A percentile compares a stretch with the other conserved stretches of the same genome.
These are phyloP conservation scores for Colletotrichum limetticola DNA, from an alignment of 2,329 filamentous ascomycete species.

Conservation along the genomic window DNA sequence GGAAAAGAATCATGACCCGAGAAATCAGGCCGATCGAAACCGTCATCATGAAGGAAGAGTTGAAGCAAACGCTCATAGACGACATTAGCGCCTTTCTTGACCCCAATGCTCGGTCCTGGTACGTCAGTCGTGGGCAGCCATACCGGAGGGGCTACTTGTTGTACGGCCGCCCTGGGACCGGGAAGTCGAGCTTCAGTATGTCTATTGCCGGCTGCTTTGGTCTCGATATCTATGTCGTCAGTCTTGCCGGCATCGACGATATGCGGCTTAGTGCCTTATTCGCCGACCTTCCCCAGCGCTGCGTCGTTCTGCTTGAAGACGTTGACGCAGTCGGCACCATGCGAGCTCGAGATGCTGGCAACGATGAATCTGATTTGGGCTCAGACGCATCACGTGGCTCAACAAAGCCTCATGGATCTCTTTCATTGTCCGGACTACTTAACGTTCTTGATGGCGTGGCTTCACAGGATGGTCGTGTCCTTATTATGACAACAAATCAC, in stretches of 20 bases:
- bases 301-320: conserved; percentile 53
- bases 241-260: conserved; percentile 45
- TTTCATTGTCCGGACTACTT: conserved; percentile 35
- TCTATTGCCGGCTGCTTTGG: conserved; percentile 47
- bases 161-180: conserved; percentile 50
- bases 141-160: conserved; percentile 51
- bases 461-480: conserved; percentile 37
- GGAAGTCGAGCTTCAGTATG: conserved; percentile 51
- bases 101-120: conserved; percentile 42
- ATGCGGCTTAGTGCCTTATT: conserved; percentile 42
- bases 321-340: conserved; percentile 44
- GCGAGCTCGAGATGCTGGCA: background rate
- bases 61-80: background rate
- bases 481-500: conserved; percentile 42
- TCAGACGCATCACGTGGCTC: background rate
- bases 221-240: conserved; percentile 50
- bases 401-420: conserved; percentile 8
- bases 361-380: background rate
- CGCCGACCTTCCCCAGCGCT: conserved; percentile 45
- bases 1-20: background rate
- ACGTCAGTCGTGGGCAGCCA: conserved; percentile 42
- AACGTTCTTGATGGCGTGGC: conserved; percentile 39
- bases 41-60: background rate
- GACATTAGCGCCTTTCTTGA: conserved; percentile 45
- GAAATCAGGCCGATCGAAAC: background rate